Conservation (phyloP, 2,329 filamentous ascomycete species). For the Dichotomopilus funicola region DNA sequence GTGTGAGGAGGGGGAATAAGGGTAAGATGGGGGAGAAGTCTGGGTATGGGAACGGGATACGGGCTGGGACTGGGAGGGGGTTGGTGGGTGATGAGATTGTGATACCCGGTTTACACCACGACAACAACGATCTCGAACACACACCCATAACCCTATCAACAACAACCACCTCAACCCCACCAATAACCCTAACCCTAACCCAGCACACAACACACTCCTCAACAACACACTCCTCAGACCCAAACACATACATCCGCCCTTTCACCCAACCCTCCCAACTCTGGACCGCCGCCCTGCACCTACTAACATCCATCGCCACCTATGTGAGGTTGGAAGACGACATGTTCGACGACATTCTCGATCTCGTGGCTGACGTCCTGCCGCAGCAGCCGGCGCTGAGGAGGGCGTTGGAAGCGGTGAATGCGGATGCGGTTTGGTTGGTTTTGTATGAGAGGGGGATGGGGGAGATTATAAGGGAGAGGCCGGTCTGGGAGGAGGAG, state of each 20-base stretch:
- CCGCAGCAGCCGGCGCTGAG: conserved; percentile 42
- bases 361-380: conserved; percentile 50
- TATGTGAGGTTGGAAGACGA: conserved; percentile 60
- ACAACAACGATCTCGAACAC: too few species aligned
- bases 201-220: neutral
- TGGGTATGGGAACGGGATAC: neutral
- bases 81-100: neutral
- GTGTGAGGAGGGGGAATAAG: conserved; percentile 26
- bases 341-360: conserved; percentile 65
- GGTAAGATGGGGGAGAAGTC: conserved; percentile 2
- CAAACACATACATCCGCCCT: conserved; percentile 40
- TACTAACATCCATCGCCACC: conserved; percentile 55
- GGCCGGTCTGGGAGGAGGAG: conserved; percentile 37
- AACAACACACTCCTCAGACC: conserved; percentile 4
- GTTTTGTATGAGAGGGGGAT: conserved; percentile 44
- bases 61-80: neutral
- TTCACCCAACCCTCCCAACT: conserved; percentile 57
- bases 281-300: conserved; percentile 55
- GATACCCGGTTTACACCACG: too few species aligned
- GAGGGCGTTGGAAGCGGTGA: conserved; percentile 54
- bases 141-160: too few species aligned
- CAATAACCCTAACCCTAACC: too few species aligned
- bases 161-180: too few species aligned
- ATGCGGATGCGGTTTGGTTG: conserved; percentile 74
- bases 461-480: conserved; percentile 30